Conservation (phyloP, 192 early-diverging fungal genomes). For the Fimicolochytrium jonesii region DNA sequence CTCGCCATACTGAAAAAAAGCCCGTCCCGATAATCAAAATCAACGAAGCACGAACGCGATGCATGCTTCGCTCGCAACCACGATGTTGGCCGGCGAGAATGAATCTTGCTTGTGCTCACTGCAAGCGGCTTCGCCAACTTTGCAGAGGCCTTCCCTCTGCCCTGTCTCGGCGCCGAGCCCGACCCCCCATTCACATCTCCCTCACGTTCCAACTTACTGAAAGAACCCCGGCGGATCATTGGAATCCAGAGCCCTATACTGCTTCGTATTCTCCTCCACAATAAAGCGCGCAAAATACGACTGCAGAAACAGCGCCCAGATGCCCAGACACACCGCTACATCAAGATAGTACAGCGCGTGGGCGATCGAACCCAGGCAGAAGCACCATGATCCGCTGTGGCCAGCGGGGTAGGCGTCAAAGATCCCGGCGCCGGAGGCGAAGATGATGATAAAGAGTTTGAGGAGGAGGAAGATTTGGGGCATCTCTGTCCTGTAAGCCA, state of each 20-base stretch:
- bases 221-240: constrained; percentile 33
- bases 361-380: background rate
- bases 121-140: too few species aligned
- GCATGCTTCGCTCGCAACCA: too few species aligned
- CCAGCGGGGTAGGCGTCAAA: constrained; percentile 4
- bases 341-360: constrained; percentile 28
- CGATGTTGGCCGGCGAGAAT: too few species aligned
- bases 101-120: too few species aligned
- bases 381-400: background rate
- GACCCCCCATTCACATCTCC: background rate
- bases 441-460: constrained; percentile 14
- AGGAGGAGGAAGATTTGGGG: constrained; percentile 20
- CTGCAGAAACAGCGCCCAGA: constrained; percentile 37
- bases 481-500: constrained; percentile 7
- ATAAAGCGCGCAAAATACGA: constrained; percentile 27
- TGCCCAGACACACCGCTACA: constrained; percentile 14
- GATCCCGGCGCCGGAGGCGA: constrained; percentile 4
- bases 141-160: too few species aligned
- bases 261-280: constrained; percentile 30
- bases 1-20: too few species aligned
- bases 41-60: too few species aligned
- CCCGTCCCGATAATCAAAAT: too few species aligned
- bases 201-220: constrained; percentile 18
- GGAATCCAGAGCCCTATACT: constrained; percentile 24
- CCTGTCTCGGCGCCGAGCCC: background rate